These are phyloP conservation scores for Colletotrichum sidae DNA, from an alignment of 2,329 filamentous ascomycete species.

Conservation along the genomic window DNA sequence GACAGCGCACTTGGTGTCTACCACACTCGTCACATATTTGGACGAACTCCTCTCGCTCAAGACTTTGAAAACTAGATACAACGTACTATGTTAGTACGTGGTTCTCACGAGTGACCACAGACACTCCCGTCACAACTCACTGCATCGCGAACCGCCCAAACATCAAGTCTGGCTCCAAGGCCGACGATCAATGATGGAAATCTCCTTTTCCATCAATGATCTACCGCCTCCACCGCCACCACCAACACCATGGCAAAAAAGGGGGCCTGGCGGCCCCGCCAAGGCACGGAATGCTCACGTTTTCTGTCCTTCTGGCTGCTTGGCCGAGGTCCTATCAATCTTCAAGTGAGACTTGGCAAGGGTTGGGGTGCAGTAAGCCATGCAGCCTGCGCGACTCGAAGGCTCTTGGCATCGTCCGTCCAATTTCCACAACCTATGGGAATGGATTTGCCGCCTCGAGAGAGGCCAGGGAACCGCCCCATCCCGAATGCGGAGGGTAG, in stretches of 20 bases:
- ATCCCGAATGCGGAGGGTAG: conserved; percentile 22
- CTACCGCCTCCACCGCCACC: conserved; percentile 14
- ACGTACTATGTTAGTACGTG: not conserved
- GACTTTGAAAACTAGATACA: too few species aligned
- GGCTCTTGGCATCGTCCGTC: conserved; percentile 33
- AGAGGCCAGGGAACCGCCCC: not conserved
- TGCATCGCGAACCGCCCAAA: not conserved
- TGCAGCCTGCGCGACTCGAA: conserved; percentile 23
- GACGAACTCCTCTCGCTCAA: too few species aligned
- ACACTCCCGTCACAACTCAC: not conserved
- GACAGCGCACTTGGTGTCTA: too few species aligned
- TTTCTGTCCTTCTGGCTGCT: conserved; percentile 6
- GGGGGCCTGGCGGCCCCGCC: conserved; percentile 15
- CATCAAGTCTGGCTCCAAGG: not conserved
- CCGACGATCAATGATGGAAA: conserved; percentile 19
- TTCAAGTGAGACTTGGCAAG: conserved; percentile 21
- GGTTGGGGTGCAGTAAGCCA: conserved; percentile 17
- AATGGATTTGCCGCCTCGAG: not conserved
- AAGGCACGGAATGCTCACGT: conserved; percentile 24
- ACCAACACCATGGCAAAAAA: not conserved
- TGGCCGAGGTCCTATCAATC: conserved; percentile 17
- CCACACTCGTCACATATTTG: too few species aligned
- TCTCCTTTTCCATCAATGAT: conserved; percentile 33
- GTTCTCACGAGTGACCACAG: not conserved
- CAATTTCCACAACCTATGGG: conserved; percentile 18